A percentile compares a stretch with the other conserved stretches of the same genome.
Evolutionary conservation across 768 basidiomycete species (phyloP).

Genomic region (Russula brevipes): DNA sequence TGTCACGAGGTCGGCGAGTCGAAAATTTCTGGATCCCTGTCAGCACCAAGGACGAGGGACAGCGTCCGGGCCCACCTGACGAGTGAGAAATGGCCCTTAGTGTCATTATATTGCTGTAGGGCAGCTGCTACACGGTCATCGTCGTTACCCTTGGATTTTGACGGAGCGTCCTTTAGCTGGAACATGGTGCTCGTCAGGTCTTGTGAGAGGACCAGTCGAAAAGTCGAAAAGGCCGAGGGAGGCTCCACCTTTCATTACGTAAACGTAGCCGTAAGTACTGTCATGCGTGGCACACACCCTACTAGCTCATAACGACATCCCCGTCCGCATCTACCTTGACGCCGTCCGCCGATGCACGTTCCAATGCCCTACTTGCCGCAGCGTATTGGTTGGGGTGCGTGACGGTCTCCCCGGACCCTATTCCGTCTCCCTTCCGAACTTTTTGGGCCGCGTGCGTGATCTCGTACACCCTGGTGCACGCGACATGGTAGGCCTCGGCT

Average conservation of each 20-base stretch:
- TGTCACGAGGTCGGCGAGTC: conserved; percentile 95
- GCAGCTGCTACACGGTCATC: conserved; percentile 35
- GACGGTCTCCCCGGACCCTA: conserved; percentile 81
- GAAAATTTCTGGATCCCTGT: conserved; percentile 72
- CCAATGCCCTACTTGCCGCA: conserved; percentile 64
- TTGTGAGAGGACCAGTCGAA: conserved; percentile 3
- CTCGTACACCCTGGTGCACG: conserved; percentile 96
- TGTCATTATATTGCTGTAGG: conserved; percentile 79
- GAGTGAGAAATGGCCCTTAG: conserved; percentile 94
- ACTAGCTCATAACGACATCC: conserved; percentile 33
- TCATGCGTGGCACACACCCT: background rate
- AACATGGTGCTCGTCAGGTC: conserved; percentile 36
- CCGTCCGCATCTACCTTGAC: conserved; percentile 31
- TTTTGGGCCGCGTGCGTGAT: conserved; percentile 70
- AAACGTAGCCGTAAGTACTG: background rate
- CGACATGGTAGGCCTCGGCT: conserved; percentile 82
- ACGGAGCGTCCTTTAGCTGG: conserved; percentile 41
- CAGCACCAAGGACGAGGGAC: background rate
- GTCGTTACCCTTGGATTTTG: conserved; percentile 31
- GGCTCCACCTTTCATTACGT: conserved; percentile 1
- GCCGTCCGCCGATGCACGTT: conserved; percentile 36
- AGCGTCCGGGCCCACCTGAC: conserved; percentile 60
- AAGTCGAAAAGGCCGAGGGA: too few relatives aligned
- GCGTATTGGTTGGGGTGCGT: conserved; percentile 93
- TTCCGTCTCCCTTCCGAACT: conserved; percentile 84